These are phyloP conservation scores for Furcasterigmium sp. DNA, from an alignment of 2,329 filamentous ascomycete genomes.

Conservation along the genomic window DNA sequence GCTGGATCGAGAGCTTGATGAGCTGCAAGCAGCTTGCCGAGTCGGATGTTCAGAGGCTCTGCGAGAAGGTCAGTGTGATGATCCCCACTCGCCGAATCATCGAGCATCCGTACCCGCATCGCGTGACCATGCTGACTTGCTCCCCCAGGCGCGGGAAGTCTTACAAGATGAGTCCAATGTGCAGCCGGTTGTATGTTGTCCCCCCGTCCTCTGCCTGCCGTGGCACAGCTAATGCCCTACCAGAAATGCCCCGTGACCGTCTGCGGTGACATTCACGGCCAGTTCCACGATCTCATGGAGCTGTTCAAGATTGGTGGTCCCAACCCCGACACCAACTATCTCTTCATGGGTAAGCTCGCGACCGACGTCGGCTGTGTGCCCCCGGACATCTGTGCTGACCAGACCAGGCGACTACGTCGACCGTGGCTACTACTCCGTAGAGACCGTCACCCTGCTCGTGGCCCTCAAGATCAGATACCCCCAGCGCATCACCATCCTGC, in stretches of 20 bases:
- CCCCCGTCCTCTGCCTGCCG: not conserved
- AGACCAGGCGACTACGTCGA: constrained; percentile 91
- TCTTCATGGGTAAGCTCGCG: constrained; percentile 81
- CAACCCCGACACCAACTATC: constrained; percentile 97
- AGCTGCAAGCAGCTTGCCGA: constrained; percentile 96
- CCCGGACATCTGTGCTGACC: constrained; percentile 11
- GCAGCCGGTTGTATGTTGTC: constrained; percentile 80
- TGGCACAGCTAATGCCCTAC: constrained; percentile 11
- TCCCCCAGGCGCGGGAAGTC: constrained; percentile 78
- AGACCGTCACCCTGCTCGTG: constrained; percentile 94
- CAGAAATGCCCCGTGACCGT: constrained; percentile 98
- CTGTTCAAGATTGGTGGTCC: constrained; percentile 98
- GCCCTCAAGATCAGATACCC: constrained; percentile 98
- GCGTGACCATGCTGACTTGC: constrained; percentile 30
- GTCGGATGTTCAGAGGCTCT: constrained; percentile 90
- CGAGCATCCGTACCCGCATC: constrained; percentile 14
- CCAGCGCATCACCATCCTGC: constrained; percentile 94
- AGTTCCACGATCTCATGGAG: constrained; percentile 99
- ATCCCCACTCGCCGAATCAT: not conserved
- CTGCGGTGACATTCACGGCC: constrained; percentile 97
- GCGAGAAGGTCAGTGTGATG: constrained; percentile 74
- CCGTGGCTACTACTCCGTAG: constrained; percentile 96
- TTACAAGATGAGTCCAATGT: constrained; percentile 98
- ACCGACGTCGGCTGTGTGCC: constrained; percentile 1
- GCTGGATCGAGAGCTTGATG: constrained; percentile 99